Conservation (phyloP, 78 protist species). For the Cavenderia fasciculata region DNA sequence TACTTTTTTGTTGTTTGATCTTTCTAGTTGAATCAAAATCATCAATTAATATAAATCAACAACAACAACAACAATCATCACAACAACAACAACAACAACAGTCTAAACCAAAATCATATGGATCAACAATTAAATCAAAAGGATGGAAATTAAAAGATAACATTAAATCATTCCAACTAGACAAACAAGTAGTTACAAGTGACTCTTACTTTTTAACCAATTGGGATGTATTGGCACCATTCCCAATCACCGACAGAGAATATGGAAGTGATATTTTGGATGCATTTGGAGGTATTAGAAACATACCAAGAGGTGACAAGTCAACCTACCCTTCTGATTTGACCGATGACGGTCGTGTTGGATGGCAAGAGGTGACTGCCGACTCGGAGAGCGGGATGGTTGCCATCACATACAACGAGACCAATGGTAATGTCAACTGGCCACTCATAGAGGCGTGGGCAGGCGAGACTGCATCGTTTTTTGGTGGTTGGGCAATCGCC, state of each 20-base stretch:
- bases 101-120: too few relatives aligned
- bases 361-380: conserved; percentile 12
- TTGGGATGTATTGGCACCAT: too few relatives aligned
- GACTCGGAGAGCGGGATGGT: neutral
- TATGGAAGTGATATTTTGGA: conserved; percentile 41
- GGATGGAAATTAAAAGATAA: too few relatives aligned
- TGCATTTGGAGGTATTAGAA: conserved; percentile 57
- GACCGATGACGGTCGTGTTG: conserved; percentile 22
- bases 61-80: too few relatives aligned
- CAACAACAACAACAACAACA: too few relatives aligned
- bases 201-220: too few relatives aligned
- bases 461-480: conserved; percentile 23
- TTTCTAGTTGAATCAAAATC: too few relatives aligned
- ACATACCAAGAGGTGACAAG: conserved; percentile 51
- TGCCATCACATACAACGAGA: conserved; percentile 6
- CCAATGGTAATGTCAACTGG: conserved; percentile 45
- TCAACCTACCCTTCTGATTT: conserved; percentile 52
- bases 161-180: too few relatives aligned
- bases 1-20: too few relatives aligned
- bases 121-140: too few relatives aligned
- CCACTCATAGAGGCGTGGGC: conserved; percentile 54
- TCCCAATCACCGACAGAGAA: conserved; percentile 67
- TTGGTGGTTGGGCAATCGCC: conserved; percentile 54
- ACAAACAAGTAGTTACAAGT: too few relatives aligned
- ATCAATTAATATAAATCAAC: too few relatives aligned